Conservation (phyloP, 257 asterid genomes). For the Striga asiatica region DNA sequence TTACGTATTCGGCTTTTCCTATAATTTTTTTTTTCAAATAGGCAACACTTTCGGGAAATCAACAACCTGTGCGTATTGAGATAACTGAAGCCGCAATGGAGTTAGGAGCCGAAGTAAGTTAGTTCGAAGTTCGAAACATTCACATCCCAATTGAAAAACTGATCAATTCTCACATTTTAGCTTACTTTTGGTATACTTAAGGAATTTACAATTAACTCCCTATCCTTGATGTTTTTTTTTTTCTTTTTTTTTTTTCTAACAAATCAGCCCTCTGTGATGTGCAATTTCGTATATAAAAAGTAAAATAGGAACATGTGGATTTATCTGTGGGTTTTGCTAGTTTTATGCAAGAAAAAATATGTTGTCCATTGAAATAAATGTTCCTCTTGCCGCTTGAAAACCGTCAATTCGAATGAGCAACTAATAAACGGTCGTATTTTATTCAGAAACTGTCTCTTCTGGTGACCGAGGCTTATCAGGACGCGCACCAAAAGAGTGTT, state of each 20-base stretch:
- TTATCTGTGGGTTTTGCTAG: too few relatives aligned
- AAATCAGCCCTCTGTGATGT: too few relatives aligned
- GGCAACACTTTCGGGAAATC: constrained; percentile 95
- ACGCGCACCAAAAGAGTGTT: constrained; percentile 92
- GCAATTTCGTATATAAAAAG: too few relatives aligned
- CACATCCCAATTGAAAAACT: neutral
- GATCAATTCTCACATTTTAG: neutral
- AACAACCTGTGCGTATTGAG: constrained; percentile 87
- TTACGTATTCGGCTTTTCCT: too few relatives aligned
- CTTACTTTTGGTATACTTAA: neutral
- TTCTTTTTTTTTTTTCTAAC: too few relatives aligned
- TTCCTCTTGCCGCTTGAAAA: neutral
- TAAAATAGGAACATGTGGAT: too few relatives aligned
- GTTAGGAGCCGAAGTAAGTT: constrained; percentile 75
- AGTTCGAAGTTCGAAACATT: constrained; percentile 1
- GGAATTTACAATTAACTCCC: neutral
- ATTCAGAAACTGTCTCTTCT: constrained; percentile 70
- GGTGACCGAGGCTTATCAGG: constrained; percentile 84
- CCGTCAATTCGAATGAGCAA: neutral
- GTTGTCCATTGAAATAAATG: too few relatives aligned
- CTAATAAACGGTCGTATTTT: neutral
- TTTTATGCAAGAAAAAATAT: too few relatives aligned
- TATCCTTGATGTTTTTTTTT: too few relatives aligned
- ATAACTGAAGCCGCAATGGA: constrained; percentile 98
- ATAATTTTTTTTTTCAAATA: constrained; percentile 29